These are phyloP conservation scores for Candida pseudocylindracea DNA, from an alignment of 1,139 yeast genomes.

Conservation along the genomic window DNA sequence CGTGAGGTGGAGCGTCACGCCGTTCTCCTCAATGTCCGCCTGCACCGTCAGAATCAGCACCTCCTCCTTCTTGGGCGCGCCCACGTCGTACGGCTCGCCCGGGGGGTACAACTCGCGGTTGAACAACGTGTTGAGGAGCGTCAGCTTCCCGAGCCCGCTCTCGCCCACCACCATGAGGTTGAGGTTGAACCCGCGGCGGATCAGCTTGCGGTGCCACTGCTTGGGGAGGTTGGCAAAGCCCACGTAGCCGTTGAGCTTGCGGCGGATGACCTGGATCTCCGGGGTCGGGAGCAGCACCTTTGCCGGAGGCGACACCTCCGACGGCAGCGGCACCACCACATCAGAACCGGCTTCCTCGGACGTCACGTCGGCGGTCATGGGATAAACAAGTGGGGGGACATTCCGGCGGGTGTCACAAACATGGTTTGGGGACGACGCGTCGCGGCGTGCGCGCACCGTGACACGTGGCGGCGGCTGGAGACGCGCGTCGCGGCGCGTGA, in stretches of 20 bases:
- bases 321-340: no score
- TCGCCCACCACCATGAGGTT: conserved; percentile 85
- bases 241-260: conserved; percentile 78
- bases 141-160: conserved; percentile 83
- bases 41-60: conserved; percentile 49
- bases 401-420: no score
- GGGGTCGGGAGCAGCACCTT: no score
- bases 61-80: conserved; percentile 4
- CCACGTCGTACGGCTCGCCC: conserved; percentile 4
- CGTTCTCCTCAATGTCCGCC: conserved; percentile 77
- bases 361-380: no score
- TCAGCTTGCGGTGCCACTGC: conserved; percentile 95
- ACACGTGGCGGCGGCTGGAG: no score
- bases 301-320: no score
- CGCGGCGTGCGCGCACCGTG: no score
- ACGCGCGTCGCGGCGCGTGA: no score
- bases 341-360: no score
- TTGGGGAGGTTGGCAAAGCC: conserved; percentile 97
- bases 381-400: no score
- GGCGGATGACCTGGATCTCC: conserved; percentile 41
- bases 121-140: conserved; percentile 79
- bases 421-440: no score
- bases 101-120: conserved; percentile 40
- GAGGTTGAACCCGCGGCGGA: conserved; percentile 82
- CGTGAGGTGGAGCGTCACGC: conserved; percentile 67